Conservation (phyloP, 2,329 filamentous ascomycete genomes). For the Cercospora sesami region DNA sequence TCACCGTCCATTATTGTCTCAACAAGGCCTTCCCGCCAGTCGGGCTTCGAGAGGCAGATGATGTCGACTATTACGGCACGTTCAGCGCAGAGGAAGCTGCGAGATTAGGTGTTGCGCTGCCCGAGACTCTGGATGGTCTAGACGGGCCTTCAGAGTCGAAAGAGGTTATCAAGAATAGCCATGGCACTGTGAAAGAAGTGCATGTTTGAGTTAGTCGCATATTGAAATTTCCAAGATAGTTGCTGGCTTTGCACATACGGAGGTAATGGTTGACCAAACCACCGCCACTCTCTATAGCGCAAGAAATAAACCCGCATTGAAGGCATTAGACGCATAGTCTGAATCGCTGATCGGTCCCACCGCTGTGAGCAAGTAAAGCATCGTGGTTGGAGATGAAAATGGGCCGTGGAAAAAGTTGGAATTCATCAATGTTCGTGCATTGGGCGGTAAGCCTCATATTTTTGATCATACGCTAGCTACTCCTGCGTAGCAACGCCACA, state of each 20-base stretch:
- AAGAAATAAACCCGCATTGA: not conserved
- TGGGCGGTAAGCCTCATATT: conserved; percentile 8
- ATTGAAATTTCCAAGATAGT: not conserved
- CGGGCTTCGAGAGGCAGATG: conserved; percentile 38
- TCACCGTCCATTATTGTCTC: conserved; percentile 38
- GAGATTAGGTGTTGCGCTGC: conserved; percentile 27
- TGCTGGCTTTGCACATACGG: not conserved
- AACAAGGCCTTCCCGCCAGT: conserved; percentile 38
- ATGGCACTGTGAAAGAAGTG: not conserved
- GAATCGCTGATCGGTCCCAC: not conserved
- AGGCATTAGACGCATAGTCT: not conserved
- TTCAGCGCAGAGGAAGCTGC: conserved; percentile 36
- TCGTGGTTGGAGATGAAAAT: not conserved
- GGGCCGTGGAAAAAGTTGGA: not conserved
- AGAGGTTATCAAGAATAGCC: conserved; percentile 9
- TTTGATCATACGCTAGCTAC: conserved; percentile 28
- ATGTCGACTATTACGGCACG: conserved; percentile 40
- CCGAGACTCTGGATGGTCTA: conserved; percentile 21
- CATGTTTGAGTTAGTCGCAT: not conserved
- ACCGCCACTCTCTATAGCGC: not conserved
- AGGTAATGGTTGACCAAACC: not conserved
- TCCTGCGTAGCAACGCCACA: conserved; percentile 23
- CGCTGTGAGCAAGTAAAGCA: not conserved
- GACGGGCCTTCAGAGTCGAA: conserved; percentile 1
- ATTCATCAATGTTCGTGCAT: conserved; percentile 18